phyloP scores from a whole-genome alignment of 768 basidiomycete species.

The Mycena albidolilacea region DNA sequence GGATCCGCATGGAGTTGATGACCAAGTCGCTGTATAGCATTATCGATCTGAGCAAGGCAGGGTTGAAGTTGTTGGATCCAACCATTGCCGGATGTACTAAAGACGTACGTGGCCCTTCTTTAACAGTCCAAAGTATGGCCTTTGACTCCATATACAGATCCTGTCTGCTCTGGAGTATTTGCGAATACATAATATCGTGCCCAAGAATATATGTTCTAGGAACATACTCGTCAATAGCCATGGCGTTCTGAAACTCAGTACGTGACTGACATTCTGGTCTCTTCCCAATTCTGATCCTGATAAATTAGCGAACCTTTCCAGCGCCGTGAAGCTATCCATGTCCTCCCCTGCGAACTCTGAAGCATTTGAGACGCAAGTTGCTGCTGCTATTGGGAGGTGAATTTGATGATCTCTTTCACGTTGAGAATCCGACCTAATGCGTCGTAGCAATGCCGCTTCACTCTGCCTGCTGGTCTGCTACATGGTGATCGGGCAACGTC shows the following conservation, averaged over 20 bases:
- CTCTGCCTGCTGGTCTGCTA: slow-evolving; percentile 70
- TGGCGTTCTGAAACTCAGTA: slow-evolving; percentile 68
- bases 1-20: slow-evolving; percentile 77
- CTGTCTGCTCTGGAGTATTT: slow-evolving; percentile 63
- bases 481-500: slow-evolving; percentile 54
- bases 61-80: slow-evolving; percentile 59
- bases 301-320: slow-evolving; percentile 25
- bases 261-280: slow-evolving; percentile 33
- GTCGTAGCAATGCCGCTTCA: slow-evolving; percentile 60
- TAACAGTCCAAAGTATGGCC: too few relatives aligned
- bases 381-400: not conserved
- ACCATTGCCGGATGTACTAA: slow-evolving; percentile 63
- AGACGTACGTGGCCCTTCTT: slow-evolving; percentile 57
- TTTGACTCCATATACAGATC: slow-evolving; percentile 49
- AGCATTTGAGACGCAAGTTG: not conserved
- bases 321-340: not conserved
- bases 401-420: not conserved
- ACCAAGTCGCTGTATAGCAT: slow-evolving; percentile 71
- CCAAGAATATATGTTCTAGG: slow-evolving; percentile 70
- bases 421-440: not conserved
- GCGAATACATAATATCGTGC: slow-evolving; percentile 61
- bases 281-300: not conserved
- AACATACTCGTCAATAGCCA: slow-evolving; percentile 64
- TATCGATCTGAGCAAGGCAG: slow-evolving; percentile 59
- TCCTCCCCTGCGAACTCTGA: not conserved